Evolutionary conservation across 1,284 basidiomycete species (phyloP), one percentile per base, ranked within the genome.

Genomic region (Farysia itapuensis): DNA sequence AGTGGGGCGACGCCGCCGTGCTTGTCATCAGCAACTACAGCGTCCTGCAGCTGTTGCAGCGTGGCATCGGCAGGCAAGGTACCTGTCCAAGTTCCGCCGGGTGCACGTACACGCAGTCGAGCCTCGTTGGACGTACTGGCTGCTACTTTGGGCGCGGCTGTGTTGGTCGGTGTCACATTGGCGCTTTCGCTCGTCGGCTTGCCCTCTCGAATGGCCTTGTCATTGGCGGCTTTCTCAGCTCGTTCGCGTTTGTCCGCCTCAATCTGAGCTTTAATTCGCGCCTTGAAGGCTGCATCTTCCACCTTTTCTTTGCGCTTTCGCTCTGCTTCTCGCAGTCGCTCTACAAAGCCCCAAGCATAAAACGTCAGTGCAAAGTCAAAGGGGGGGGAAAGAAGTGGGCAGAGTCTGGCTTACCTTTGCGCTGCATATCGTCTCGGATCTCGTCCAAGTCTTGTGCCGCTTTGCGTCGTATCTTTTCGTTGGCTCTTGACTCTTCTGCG

Each of bases 401-500:
- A n/a, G 9, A n/a, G n/a, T 28, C 9, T 33, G 8, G 18, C 31
- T 33, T 16, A 66, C 63, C 59, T 39, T 75, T 74, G 35, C 59
- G 60, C 57, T 76, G 59, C 49, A 76, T 50, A 23, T 76, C 74
- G 21, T 72, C 71, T 14, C 61, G 56, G 15, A 64, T 53, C 36
- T 65, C 49, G 26, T 31, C 50, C 4, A 68, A 39, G 20, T 76
- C 72, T 34, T 72, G 69, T 2, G 70, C 74, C 3, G 72, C 74
- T 44, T 76, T 76, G 32, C 74, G 57, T 16, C 74, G 68, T 32
- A 76, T 75, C 53, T 60, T 51, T 35, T 76, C 74, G 44, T 76
- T 76, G 19, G 67, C 72, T 13, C 52, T 61, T 4, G 38, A 43
- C 29, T 66, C 67, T 33, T 74, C 57, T 1, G 61, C 67, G 20